These are phyloP conservation scores for Jamesozyma jinghongensis DNA, from an alignment of 805 yeast species.

Conservation along the genomic window DNA sequence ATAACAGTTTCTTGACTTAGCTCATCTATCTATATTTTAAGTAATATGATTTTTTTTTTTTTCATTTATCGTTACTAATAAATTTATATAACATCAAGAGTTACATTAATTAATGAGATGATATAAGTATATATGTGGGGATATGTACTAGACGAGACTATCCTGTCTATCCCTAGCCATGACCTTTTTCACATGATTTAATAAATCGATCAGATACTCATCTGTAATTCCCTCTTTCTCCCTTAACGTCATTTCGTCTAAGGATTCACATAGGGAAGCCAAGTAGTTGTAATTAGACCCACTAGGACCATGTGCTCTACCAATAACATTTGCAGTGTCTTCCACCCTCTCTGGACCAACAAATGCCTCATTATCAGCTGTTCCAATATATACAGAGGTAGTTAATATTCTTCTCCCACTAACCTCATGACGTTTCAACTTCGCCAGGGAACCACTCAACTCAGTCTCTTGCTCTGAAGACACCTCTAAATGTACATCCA, in stretches of 20 bases:
- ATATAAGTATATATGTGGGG: background rate
- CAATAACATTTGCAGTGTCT: constrained; percentile 54
- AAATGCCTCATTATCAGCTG: constrained; percentile 70
- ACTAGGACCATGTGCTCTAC: constrained; percentile 59
- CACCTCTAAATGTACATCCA: constrained; percentile 48
- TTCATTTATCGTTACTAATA: background rate
- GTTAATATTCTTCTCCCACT: constrained; percentile 38
- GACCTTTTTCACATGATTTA: constrained; percentile 20
- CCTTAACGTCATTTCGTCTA: constrained; percentile 30
- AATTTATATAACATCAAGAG: background rate
- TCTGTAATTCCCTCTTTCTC: constrained; percentile 26
- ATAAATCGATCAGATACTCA: constrained; percentile 34
- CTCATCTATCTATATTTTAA: background rate
- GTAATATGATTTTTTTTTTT: background rate
- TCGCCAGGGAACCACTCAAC: constrained; percentile 15
- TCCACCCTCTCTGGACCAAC: constrained; percentile 66
- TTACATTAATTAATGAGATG: background rate
- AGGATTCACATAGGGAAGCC: constrained; percentile 41
- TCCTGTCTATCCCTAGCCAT: background rate
- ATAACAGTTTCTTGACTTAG: background rate
- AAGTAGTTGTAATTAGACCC: constrained; percentile 75
- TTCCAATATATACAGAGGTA: constrained; percentile 74
- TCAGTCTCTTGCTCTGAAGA: constrained; percentile 20
- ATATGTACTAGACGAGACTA: too few relatives aligned
- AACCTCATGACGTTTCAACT: constrained; percentile 24